Evolutionary conservation across 2,329 filamentous ascomycete species (phyloP).

Genomic region (Colletotrichum gloeosporioides): DNA sequence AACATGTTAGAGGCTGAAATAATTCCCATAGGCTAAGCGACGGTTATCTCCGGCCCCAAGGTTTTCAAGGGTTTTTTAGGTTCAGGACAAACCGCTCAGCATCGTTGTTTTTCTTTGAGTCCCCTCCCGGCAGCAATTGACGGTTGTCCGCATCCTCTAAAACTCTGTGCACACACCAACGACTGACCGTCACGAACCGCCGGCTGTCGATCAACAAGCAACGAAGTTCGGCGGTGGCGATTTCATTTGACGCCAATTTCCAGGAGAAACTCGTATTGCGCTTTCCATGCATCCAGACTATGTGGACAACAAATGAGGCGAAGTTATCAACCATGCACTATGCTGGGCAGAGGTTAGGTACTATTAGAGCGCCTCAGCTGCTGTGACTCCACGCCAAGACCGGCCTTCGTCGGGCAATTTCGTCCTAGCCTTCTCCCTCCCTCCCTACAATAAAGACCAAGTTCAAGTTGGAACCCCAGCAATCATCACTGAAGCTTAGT

Average conservation of each 20-base stretch:
- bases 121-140: neutral
- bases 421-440: neutral
- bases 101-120: neutral
- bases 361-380: neutral
- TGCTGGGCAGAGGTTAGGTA: neutral
- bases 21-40: neutral
- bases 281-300: no score
- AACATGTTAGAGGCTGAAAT: rapidly evolving
- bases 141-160: neutral
- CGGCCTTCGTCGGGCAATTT: no score
- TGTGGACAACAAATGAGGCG: no score
- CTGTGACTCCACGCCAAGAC: neutral
- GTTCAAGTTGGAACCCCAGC: neutral
- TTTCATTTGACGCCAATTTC: no score
- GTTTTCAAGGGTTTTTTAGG: neutral
- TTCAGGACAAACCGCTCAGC: neutral
- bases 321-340: neutral
- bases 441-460: neutral
- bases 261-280: no score
- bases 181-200: no score
- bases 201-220: no score
- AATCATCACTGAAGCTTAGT: neutral
- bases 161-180: neutral
- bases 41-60: neutral
- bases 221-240: no score